These are phyloP conservation scores for Bocquillonia castaneifolia DNA, from an alignment of 441 rosid species.

Conservation along the genomic window DNA sequence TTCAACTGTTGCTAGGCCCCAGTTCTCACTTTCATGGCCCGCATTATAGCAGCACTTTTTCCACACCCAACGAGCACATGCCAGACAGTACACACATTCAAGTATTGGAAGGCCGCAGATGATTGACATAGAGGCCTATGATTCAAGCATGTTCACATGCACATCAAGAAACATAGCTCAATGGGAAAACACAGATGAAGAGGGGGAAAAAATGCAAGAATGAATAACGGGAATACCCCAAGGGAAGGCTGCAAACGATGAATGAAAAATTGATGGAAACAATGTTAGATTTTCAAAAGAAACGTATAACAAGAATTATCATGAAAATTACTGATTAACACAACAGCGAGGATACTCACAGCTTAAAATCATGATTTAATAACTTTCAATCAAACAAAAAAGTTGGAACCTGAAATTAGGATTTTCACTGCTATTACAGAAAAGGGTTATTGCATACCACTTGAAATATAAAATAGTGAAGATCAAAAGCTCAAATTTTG, in stretches of 20 bases:
- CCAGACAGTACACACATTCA: conserved; percentile 87
- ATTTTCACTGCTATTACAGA: background rate
- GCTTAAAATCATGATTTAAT: background rate
- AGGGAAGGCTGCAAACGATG: background rate
- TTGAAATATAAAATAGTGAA: background rate
- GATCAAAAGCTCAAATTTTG: background rate
- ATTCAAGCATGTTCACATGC: conserved; percentile 31
- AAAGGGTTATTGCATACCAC: background rate
- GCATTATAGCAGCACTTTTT: conserved; percentile 78
- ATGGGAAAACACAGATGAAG: background rate
- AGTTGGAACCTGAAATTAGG: background rate
- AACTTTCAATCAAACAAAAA: background rate
- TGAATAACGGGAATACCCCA: background rate
- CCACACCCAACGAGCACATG: conserved; percentile 91
- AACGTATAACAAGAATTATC: too few species aligned
- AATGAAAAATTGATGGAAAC: background rate
- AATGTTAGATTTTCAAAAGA: background rate
- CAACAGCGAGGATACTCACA: too few species aligned
- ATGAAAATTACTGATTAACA: too few species aligned
- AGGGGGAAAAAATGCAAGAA: background rate
- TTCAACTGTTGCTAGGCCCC: conserved; percentile 77
- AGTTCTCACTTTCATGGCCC: conserved; percentile 79
- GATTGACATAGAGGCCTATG: conserved; percentile 64
- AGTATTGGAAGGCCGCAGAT: conserved; percentile 79
- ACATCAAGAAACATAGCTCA: conserved; percentile 3